Evolutionary conservation across 1,284 basidiomycete genomes (phyloP), one percentile per base, ranked within the genome.

Genomic region (Sphaerobolus stellatus): DNA sequence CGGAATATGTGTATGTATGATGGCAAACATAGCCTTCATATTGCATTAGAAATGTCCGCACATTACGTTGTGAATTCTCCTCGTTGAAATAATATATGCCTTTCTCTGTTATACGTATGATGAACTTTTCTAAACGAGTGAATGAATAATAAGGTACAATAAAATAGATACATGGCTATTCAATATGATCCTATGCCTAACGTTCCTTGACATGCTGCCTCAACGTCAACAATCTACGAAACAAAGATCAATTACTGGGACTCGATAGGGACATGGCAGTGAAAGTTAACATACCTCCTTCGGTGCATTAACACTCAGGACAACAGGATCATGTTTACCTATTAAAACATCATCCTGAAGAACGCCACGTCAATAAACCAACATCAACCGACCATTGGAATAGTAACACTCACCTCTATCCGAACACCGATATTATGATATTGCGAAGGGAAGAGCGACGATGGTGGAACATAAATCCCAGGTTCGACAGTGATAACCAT

Each of bases 401-500:
- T 36, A 48, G 40, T 36, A 22, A 41, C 28, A 64, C 72, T 41
- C 58, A 86, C 89, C 78, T 97, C 94, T 64, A 97, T 92, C 45
- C 94, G 82, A 58, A 97, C 86, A 4, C 91, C 92, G 25, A 95
- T 81, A 58, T 92, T 89, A 62, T 94, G 93, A 71, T 92, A 98
- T 54, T 83, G 81, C 60, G 81, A 86, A 1, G 94, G 94, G 70
- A 91, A 97, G 41, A 80, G 73, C 1, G 84, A 64, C 20, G 82
- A 78, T 1, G 85, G 82, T 3, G 94, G 94, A 20, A 98, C 91
- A 65, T 95, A 97, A 34, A 92, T 64, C 83, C 86, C 87, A 59
- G 89, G 89, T 62, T 92, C 90, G 55, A 92, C 82, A 4, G 92
- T 96, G 44, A 97, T 82, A 6, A 96, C 91, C 82, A 93, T 95